These are phyloP conservation scores for Tetrapyrgos nigripes DNA, from an alignment of 1,284 basidiomycete species.

Conservation along the genomic window DNA sequence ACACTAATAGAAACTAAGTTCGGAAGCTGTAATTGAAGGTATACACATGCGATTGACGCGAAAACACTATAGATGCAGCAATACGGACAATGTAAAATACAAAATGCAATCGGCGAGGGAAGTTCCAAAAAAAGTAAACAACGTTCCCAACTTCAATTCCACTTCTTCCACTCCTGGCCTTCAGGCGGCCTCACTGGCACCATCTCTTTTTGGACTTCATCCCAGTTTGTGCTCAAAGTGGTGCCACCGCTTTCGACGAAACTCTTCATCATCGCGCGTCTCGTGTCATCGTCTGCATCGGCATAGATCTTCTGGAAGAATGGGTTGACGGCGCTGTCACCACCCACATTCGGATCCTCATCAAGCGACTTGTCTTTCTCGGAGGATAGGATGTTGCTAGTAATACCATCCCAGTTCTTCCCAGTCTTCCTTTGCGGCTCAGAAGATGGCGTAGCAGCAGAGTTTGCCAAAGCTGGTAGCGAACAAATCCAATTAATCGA, in stretches of 20 bases:
- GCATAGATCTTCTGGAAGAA: constrained; percentile 89
- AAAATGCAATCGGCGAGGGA: too few relatives aligned
- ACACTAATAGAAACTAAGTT: not conserved
- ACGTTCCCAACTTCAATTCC: constrained; percentile 47
- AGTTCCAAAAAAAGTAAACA: not conserved
- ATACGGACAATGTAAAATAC: not conserved
- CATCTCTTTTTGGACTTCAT: constrained; percentile 74
- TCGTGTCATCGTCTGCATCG: constrained; percentile 88
- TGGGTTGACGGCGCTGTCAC: constrained; percentile 76
- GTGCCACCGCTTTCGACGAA: constrained; percentile 93
- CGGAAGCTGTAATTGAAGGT: not conserved
- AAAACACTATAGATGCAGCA: constrained; percentile 1
- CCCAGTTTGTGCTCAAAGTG: constrained; percentile 93
- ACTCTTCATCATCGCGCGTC: constrained; percentile 95
- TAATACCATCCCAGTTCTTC: constrained; percentile 88
- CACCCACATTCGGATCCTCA: constrained; percentile 85
- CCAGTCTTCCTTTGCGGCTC: constrained; percentile 40
- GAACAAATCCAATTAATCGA: not conserved
- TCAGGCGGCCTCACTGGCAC: constrained; percentile 82
- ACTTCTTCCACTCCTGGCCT: constrained; percentile 84
- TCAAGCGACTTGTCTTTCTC: constrained; percentile 69
- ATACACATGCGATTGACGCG: not conserved
- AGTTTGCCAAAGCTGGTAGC: not conserved
- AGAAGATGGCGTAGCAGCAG: constrained; percentile 35
- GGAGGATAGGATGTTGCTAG: constrained; percentile 62